Conservation (phyloP, 176 grass and related monocot species). For the Stipa capillata region DNA sequence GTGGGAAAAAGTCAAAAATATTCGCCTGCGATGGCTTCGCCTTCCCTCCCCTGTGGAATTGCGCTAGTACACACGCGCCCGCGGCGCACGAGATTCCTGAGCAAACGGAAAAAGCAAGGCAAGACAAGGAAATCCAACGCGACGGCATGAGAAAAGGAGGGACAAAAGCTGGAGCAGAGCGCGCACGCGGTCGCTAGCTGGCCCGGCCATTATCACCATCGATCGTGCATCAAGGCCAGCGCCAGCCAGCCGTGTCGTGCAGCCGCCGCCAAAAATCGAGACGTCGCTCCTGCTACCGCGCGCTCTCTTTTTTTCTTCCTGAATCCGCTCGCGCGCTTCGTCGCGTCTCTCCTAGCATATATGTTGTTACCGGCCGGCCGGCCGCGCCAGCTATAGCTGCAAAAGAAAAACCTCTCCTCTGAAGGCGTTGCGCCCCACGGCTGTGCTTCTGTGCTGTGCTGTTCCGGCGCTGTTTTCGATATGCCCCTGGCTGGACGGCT, state of each 20-base stretch:
- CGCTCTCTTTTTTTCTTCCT: background rate
- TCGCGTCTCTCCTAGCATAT: background rate
- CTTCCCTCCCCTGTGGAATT: no score
- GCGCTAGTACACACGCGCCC: no score
- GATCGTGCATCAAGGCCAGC: background rate
- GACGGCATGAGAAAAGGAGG: background rate
- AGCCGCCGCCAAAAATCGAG: background rate
- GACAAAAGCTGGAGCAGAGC: constrained; percentile 9
- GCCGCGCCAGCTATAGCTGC: background rate
- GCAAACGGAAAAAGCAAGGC: background rate
- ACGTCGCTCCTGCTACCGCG: background rate
- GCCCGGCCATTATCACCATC: background rate
- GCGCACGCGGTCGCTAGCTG: background rate
- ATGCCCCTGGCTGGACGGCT: no score
- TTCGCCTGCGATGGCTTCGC: no score
- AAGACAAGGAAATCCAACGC: background rate
- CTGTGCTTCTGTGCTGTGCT: no score
- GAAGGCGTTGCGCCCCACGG: background rate
- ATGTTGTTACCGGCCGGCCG: background rate
- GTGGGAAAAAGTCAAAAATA: background rate
- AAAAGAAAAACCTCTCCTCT: background rate
- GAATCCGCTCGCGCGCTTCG: background rate
- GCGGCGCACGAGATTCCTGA: background rate
- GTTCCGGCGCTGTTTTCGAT: no score
- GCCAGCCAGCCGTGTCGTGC: background rate